These are phyloP conservation scores for Pelargonium citronellum DNA, from an alignment of 441 rosid species.

Conservation along the genomic window DNA sequence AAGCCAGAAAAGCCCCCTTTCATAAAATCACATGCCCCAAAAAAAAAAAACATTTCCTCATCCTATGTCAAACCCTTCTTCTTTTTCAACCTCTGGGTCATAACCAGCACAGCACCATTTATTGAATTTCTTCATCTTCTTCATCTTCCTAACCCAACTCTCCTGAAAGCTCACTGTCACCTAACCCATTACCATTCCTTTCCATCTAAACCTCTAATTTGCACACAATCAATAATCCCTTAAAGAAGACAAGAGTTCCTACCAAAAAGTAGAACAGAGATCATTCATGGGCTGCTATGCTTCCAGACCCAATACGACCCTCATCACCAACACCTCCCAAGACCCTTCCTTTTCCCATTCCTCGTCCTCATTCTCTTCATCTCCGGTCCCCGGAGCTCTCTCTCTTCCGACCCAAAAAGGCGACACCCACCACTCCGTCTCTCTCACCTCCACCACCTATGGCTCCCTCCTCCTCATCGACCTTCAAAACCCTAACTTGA, in stretches of 20 bases:
- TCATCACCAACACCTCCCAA: slow-evolving; percentile 28
- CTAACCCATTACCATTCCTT: slow-evolving; percentile 20
- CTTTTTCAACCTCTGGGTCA: neutral
- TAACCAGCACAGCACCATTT: neutral
- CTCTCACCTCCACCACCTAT: slow-evolving; percentile 1
- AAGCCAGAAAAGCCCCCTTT: too few species aligned
- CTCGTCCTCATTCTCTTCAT: slow-evolving; percentile 17
- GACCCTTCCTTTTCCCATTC: slow-evolving; percentile 24
- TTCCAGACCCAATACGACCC: slow-evolving; percentile 41
- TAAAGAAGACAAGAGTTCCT: slow-evolving; percentile 3
- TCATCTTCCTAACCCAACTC: slow-evolving; percentile 36
- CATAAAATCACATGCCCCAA: too few species aligned
- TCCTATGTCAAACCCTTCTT: too few species aligned
- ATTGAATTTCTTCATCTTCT: neutral
- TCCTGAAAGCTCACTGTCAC: slow-evolving; percentile 46
- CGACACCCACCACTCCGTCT: neutral
- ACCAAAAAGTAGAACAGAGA: neutral
- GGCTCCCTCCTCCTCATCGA: slow-evolving; percentile 4
- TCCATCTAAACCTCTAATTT: slow-evolving; percentile 13
- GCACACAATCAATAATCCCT: slow-evolving; percentile 9
- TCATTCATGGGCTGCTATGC: slow-evolving; percentile 68
- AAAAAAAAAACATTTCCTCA: too few species aligned
- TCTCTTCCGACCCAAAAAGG: neutral
- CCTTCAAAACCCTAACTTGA: slow-evolving; percentile 13
- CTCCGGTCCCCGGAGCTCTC: slow-evolving; percentile 6